These are phyloP conservation scores for Phytophthora ramorum DNA, from an alignment of 352 stramenopile genomes.

Conservation along the genomic window DNA sequence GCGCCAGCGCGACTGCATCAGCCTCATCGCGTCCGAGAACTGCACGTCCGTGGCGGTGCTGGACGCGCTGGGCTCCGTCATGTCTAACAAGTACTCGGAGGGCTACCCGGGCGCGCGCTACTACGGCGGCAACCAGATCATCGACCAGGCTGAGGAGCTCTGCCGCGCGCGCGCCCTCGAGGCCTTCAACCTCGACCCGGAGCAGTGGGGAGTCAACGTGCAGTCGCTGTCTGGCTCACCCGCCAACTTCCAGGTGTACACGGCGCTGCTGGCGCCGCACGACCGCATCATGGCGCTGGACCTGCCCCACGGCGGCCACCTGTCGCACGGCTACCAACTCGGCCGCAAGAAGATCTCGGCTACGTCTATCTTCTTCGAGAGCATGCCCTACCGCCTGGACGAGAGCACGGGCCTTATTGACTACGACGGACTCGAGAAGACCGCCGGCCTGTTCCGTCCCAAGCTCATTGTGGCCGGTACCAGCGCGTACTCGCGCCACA, in stretches of 20 bases:
- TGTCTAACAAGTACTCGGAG: slow-evolving; percentile 99
- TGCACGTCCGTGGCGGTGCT: slow-evolving; percentile 98
- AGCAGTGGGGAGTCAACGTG: slow-evolving; percentile 97
- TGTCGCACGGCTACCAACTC: slow-evolving; percentile 99
- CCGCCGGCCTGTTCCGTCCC: slow-evolving; percentile 93
- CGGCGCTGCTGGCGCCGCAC: slow-evolving; percentile 97
- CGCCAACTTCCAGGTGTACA: slow-evolving; percentile 99
- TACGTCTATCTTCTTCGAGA: slow-evolving; percentile 99
- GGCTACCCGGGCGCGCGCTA: slow-evolving; percentile 95
- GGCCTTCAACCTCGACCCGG: slow-evolving; percentile 96
- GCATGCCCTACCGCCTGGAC: slow-evolving; percentile 98
- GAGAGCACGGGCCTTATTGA: slow-evolving; percentile 97
- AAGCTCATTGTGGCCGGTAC: slow-evolving; percentile 99
- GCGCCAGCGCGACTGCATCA: slow-evolving; percentile 97
- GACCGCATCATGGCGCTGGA: slow-evolving; percentile 99
- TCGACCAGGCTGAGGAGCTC: slow-evolving; percentile 98
- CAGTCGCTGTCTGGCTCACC: slow-evolving; percentile 98
- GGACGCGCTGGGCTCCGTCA: slow-evolving; percentile 97
- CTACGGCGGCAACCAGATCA: slow-evolving; percentile 99
- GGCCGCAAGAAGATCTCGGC: slow-evolving; percentile 99
- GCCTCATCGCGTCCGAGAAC: slow-evolving; percentile 99
- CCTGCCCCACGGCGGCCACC: slow-evolving; percentile 97
- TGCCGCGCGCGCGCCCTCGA: slow-evolving; percentile 98
- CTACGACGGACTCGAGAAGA: slow-evolving; percentile 98
- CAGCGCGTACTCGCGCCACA: slow-evolving; percentile 98